Conservation (phyloP, 768 basidiomycete species). For the Tubosaeta brunneosetosa region DNA sequence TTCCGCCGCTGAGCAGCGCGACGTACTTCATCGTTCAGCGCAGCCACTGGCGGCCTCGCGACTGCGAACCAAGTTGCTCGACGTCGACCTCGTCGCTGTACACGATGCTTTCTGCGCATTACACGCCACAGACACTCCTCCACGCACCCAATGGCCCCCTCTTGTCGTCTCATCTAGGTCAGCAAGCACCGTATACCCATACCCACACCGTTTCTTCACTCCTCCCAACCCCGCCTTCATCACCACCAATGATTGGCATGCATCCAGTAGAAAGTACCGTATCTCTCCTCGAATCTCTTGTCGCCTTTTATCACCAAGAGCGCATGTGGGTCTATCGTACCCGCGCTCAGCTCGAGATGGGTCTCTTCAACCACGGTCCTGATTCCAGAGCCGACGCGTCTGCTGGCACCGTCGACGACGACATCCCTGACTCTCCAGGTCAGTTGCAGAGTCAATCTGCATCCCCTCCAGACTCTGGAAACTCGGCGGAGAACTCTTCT, state of each 20-base stretch:
- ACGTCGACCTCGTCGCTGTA: constrained; percentile 1
- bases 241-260: constrained; percentile 28
- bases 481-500: constrained; percentile 31
- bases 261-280: constrained; percentile 46
- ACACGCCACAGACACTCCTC: constrained; percentile 25
- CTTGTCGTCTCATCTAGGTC: constrained; percentile 19
- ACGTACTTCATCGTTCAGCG: constrained; percentile 73
- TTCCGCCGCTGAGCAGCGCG: constrained; percentile 93
- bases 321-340: constrained; percentile 69
- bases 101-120: constrained; percentile 70
- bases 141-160: constrained; percentile 22
- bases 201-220: constrained; percentile 26
- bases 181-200: constrained; percentile 21
- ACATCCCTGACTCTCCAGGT: constrained; percentile 19
- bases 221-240: constrained; percentile 32
- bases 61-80: neutral
- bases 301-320: constrained; percentile 65
- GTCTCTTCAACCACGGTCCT: constrained; percentile 25
- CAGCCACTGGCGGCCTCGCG: neutral
- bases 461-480: constrained; percentile 19
- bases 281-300: constrained; percentile 58
- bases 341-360: constrained; percentile 54
- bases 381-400: constrained; percentile 6
- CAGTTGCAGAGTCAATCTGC: constrained; percentile 5
- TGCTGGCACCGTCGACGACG: constrained; percentile 13